Conservation (phyloP, 2,329 filamentous ascomycete genomes). For the Arthrobotrys sinensis region DNA sequence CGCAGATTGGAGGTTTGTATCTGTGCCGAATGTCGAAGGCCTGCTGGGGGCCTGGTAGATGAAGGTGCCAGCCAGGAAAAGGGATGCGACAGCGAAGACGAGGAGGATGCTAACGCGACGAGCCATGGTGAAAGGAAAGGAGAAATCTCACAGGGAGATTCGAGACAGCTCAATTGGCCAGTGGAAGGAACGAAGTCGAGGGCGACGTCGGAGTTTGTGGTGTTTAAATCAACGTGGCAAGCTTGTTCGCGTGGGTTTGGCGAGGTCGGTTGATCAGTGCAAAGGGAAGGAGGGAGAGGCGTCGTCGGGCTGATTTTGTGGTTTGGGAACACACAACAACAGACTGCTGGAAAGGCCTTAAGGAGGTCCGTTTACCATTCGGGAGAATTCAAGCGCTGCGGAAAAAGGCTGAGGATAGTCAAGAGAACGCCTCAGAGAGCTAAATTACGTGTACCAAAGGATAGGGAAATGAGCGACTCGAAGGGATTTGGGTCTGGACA, state of each 20-base stretch:
- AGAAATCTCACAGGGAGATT: constrained; percentile 26
- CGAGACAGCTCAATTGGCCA: constrained; percentile 30
- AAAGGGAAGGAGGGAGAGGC: constrained; percentile 23
- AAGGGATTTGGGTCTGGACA: neutral
- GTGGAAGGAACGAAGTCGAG: constrained; percentile 5
- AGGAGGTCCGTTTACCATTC: constrained; percentile 1
- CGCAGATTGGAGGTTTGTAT: neutral
- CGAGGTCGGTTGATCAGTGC: constrained; percentile 22
- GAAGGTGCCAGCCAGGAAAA: constrained; percentile 61
- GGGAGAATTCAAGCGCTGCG: constrained; percentile 6
- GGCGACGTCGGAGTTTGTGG: constrained; percentile 10
- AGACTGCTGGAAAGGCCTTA: neutral
- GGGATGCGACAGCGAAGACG: constrained; percentile 58
- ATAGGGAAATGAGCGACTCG: constrained; percentile 36
- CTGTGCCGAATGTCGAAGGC: constrained; percentile 28
- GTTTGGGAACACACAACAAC: constrained; percentile 15
- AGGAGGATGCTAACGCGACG: constrained; percentile 61
- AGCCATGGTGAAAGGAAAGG: constrained; percentile 55
- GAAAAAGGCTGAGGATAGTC: neutral
- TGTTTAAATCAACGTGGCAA: constrained; percentile 21
- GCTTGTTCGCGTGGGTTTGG: constrained; percentile 35
- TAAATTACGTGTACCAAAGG: constrained; percentile 10
- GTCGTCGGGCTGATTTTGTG: constrained; percentile 14
- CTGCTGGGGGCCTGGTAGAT: constrained; percentile 60
- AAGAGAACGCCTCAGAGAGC: neutral